These are phyloP conservation scores for Lizanozyma gosingica DNA, from an alignment of 1,139 yeast species.

Conservation along the genomic window DNA sequence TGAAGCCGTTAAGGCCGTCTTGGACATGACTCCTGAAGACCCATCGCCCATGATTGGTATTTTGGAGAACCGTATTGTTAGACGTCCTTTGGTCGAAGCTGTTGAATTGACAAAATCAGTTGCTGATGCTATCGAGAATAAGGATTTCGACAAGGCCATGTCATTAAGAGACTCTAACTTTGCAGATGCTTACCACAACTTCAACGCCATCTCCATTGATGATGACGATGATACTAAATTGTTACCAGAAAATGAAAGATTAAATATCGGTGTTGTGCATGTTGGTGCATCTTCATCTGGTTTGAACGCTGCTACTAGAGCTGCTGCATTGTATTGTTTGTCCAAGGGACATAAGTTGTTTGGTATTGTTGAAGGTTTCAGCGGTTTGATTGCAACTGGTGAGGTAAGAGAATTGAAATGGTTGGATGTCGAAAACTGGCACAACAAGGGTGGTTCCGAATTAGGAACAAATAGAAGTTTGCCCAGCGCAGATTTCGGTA, in stretches of 20 bases:
- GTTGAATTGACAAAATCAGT: conserved; percentile 79
- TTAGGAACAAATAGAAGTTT: conserved; percentile 88
- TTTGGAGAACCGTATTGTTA: conserved; percentile 74
- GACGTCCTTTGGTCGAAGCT: conserved; percentile 82
- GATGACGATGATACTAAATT: conserved; percentile 51
- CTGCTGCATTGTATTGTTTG: conserved; percentile 85
- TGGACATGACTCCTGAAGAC: conserved; percentile 79
- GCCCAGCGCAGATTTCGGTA: conserved; percentile 77
- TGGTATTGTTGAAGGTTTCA: conserved; percentile 86
- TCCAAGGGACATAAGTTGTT: conserved; percentile 83
- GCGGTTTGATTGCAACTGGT: conserved; percentile 82
- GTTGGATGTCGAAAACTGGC: conserved; percentile 89
- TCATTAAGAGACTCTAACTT: conserved; percentile 80
- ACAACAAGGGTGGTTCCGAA: conserved; percentile 86
- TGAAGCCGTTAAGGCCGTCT: conserved; percentile 90
- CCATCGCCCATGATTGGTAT: conserved; percentile 96
- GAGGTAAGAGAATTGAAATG: conserved; percentile 66
- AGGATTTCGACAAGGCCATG: conserved; percentile 84
- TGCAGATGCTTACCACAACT: conserved; percentile 67
- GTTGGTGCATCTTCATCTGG: conserved; percentile 98
- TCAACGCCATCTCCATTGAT: conserved; percentile 57
- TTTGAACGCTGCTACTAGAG: conserved; percentile 85
- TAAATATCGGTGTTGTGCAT: conserved; percentile 69
- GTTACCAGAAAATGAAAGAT: conserved; percentile 5
- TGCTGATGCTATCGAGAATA: conserved; percentile 71